A percentile compares a stretch with the other conserved stretches of the same genome.
These are phyloP conservation scores for Eucalyptus melliodora DNA, from an alignment of 345 rosid genomes.

Conservation along the genomic window DNA sequence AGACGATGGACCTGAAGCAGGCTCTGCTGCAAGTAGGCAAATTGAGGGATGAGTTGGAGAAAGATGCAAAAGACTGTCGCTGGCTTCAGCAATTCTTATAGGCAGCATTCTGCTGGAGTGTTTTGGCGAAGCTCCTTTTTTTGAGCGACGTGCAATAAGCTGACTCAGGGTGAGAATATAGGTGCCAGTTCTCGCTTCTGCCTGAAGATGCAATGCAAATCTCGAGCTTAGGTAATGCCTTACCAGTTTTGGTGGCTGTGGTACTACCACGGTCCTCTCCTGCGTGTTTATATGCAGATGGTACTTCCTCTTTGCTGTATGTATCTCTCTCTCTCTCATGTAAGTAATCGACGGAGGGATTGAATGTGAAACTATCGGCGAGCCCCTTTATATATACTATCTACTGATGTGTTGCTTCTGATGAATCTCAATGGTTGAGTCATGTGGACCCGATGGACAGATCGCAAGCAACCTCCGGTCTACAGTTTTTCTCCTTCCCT, in stretches of 20 bases:
- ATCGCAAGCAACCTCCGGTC: background rate
- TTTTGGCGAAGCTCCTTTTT: background rate
- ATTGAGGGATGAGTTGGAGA: slow-evolving; percentile 59
- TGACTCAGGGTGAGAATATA: background rate
- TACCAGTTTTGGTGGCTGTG: background rate
- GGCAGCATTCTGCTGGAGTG: background rate
- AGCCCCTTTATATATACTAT: background rate
- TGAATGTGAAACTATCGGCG: background rate
- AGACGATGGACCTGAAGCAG: slow-evolving; percentile 70
- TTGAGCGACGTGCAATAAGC: background rate
- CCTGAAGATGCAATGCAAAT: background rate
- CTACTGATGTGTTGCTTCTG: background rate
- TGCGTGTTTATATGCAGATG: background rate
- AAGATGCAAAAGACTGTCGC: slow-evolving; percentile 38
- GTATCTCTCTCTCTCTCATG: background rate
- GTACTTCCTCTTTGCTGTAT: background rate
- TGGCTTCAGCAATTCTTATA: slow-evolving; percentile 63
- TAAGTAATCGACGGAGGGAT: background rate
- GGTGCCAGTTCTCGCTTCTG: background rate
- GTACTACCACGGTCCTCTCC: background rate
- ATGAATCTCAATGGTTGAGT: background rate
- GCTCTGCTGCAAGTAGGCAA: slow-evolving; percentile 38
- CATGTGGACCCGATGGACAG: background rate
- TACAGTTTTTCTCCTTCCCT: background rate
- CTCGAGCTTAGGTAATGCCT: background rate